These are phyloP conservation scores for Patellaria atrata DNA, from an alignment of 495 filamentous ascomycete species.

Conservation along the genomic window DNA sequence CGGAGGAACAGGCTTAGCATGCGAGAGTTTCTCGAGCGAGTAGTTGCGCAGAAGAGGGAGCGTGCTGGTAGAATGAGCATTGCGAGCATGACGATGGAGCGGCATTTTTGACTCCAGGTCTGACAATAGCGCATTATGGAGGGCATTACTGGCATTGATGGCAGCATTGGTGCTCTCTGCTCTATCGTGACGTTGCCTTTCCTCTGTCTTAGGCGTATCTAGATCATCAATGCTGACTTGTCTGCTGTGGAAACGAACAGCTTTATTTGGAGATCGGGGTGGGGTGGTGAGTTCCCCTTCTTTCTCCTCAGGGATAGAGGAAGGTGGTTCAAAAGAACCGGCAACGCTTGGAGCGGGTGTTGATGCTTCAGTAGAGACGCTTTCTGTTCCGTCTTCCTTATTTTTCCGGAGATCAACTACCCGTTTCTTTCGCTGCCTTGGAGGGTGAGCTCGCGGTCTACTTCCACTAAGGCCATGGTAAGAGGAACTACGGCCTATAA, in stretches of 20 bases:
- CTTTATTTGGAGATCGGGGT: constrained; percentile 28
- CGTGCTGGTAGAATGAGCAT: no score
- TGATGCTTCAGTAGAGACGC: constrained; percentile 24
- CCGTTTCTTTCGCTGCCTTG: constrained; percentile 76
- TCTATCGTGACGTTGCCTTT: no score
- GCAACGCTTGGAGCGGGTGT: constrained; percentile 26
- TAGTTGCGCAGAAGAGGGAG: constrained; percentile 14
- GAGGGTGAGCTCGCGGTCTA: constrained; percentile 45
- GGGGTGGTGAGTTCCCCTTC: constrained; percentile 42
- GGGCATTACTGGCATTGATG: no score
- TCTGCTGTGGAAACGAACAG: constrained; percentile 20
- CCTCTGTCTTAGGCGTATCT: no score
- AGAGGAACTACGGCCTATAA: constrained; percentile 25
- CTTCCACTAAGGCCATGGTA: constrained; percentile 46
- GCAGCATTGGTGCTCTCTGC: no score
- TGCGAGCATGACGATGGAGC: no score
- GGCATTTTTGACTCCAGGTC: no score
- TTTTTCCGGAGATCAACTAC: constrained; percentile 75
- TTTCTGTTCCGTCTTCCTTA: constrained; percentile 27
- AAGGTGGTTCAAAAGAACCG: constrained; percentile 35
- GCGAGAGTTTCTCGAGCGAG: constrained; percentile 16
- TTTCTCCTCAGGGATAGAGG: constrained; percentile 35
- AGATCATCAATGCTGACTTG: constrained; percentile 11
- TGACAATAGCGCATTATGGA: no score
- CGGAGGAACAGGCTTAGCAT: not conserved